Base-by-base conservation (phyloP, 1,284 basidiomycete genomes). In the Fistulinella staudtii region DNA sequence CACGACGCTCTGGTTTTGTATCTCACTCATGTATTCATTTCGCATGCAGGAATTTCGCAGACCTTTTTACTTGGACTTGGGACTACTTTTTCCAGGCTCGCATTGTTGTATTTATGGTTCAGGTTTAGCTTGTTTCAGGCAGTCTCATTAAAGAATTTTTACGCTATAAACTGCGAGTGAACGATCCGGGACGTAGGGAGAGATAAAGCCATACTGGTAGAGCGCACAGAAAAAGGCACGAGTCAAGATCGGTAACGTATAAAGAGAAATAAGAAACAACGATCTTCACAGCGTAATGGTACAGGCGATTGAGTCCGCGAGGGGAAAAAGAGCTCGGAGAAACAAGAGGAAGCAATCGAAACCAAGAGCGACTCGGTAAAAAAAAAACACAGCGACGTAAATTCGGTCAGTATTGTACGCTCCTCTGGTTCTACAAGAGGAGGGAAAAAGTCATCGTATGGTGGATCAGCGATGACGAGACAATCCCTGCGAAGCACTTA, bases 201-300 rank as follows among this genome's bases (percentile, higher is more conserved):
- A n/a, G n/a, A n/a, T n/a, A n/a, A n/a, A n/a, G n/a, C n/a, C n/a
- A n/a, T n/a, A n/a, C n/a, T n/a, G n/a, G n/a, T n/a, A n/a, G n/a
- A n/a, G n/a, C n/a, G n/a, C n/a, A n/a, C n/a, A n/a, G n/a, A n/a
- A n/a, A n/a, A n/a, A n/a, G n/a, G n/a, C n/a, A n/a, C n/a, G 24
- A 25, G 18, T 38, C 18, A 43, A 46, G 4, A 43, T 5, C 24
- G 43, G 30, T n/a, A 21, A 29, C 39, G 46, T 53, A 63, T 65
- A 67, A 67, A 57, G 56, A 65, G 51, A 54, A 67, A 63, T 67
- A 63, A 66, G 59, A 50, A 64, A 52, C 49, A 40, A 34, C 41
- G 25, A 35, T 41, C 41, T 41, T 57, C 46, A 57, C 28, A 52
- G 44, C 36, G 43, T 62, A 60, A n/a, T 49, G 46, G 58, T 59